A percentile compares a stretch with the other conserved stretches of the same genome.
These are phyloP conservation scores for Microdochium nivale DNA, from an alignment of 2,329 filamentous ascomycete species.

Conservation along the genomic window DNA sequence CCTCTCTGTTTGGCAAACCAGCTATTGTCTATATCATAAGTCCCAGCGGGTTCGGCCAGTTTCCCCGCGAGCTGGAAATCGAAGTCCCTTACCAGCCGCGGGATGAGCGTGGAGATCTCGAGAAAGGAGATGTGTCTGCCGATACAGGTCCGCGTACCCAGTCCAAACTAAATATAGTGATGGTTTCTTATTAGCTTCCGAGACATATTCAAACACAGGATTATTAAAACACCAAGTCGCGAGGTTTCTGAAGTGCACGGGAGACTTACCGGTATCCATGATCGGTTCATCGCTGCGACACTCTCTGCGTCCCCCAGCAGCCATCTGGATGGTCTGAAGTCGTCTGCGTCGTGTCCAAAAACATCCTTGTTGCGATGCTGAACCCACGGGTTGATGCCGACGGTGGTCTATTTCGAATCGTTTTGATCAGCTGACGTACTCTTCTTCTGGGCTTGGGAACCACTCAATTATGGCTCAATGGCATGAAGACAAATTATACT, in stretches of 20 bases:
- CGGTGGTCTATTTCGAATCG: conserved; percentile 9
- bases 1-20: conserved; percentile 34
- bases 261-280: conserved; percentile 23
- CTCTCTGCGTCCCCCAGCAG: conserved; percentile 1
- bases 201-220: not conserved
- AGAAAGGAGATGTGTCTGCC: conserved; percentile 33
- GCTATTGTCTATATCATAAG: conserved; percentile 26
- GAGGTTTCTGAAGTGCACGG: not conserved
- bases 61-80: conserved; percentile 18
- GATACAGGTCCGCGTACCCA: conserved; percentile 31
- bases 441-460: not conserved
- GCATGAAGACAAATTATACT: not conserved
- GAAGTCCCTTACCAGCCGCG: conserved; percentile 24
- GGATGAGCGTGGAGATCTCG: conserved; percentile 33
- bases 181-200: conserved; percentile 1
- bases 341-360: conserved; percentile 24
- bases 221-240: not conserved
- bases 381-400: conserved; percentile 30
- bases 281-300: not conserved
- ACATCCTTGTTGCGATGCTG: conserved; percentile 28
- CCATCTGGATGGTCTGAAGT: conserved; percentile 27
- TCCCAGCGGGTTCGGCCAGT: not conserved
- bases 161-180: conserved; percentile 23
- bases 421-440: not conserved
- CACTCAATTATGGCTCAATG: not conserved